phyloP scores from a whole-genome alignment of 2,329 filamentous ascomycete genomes.

The Claviceps sorghi region DNA sequence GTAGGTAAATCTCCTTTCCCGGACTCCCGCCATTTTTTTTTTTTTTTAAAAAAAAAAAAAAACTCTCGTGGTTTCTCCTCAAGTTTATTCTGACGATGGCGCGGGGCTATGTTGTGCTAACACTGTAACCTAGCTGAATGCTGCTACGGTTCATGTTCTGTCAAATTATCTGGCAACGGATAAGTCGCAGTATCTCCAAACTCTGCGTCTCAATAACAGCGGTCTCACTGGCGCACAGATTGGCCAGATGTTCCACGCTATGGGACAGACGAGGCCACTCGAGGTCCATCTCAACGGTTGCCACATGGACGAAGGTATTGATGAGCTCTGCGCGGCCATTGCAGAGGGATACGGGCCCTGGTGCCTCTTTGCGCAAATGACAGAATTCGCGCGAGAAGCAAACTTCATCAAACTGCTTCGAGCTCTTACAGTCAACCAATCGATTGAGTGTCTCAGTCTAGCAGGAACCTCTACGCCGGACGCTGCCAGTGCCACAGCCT shows the following conservation, averaged over 20 bases:
- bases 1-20: conserved; percentile 15
- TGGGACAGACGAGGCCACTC: conserved; percentile 33
- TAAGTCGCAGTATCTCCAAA: conserved; percentile 26
- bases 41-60: no score
- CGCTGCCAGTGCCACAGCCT: conserved; percentile 30
- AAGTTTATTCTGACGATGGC: not conserved
- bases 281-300: conserved; percentile 37
- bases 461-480: conserved; percentile 38
- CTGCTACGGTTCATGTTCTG: conserved; percentile 31
- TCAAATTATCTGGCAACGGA: conserved; percentile 29
- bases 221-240: conserved; percentile 35
- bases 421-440: conserved; percentile 34
- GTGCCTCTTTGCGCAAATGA: conserved; percentile 39
- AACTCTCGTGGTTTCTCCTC: not conserved
- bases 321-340: conserved; percentile 34
- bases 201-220: conserved; percentile 35
- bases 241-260: conserved; percentile 34
- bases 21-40: not conserved
- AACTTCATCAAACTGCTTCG: conserved; percentile 37
- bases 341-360: conserved; percentile 32
- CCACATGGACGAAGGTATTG: conserved; percentile 36
- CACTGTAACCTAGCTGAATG: conserved; percentile 26
- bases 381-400: conserved; percentile 38
- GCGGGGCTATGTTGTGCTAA: conserved; percentile 5
- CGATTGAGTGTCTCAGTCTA: conserved; percentile 37